These are phyloP conservation scores for Leishmania amazonensis DNA, from an alignment of 208 protist genomes.

Conservation along the genomic window DNA sequence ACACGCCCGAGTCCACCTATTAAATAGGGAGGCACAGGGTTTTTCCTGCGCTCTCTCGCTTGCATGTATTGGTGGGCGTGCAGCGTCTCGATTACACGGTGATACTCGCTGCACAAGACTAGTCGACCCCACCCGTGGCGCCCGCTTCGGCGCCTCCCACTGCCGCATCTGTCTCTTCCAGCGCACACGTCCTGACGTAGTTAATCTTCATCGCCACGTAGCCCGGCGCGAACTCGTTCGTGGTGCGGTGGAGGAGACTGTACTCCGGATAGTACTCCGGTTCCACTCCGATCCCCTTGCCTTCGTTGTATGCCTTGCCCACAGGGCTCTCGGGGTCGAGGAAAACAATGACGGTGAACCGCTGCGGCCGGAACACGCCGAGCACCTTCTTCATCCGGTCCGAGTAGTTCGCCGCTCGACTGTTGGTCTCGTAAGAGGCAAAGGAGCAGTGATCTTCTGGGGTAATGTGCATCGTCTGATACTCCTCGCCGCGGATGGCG, in stretches of 20 bases:
- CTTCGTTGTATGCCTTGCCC: conserved; percentile 62
- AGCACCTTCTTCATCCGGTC: conserved; percentile 67
- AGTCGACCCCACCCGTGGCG: not conserved
- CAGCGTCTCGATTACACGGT: not conserved
- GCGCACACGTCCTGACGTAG: conserved; percentile 51
- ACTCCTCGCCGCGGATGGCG: conserved; percentile 82
- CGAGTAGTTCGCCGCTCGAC: conserved; percentile 57
- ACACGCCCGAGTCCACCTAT: not conserved
- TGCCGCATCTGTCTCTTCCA: conserved; percentile 21
- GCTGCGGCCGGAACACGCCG: conserved; percentile 73
- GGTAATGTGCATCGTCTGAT: conserved; percentile 96
- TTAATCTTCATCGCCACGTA: conserved; percentile 89
- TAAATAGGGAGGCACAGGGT: too few relatives aligned
- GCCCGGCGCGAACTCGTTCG: conserved; percentile 83
- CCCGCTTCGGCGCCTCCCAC: not conserved
- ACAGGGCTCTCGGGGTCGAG: conserved; percentile 79
- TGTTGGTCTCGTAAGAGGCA: conserved; percentile 95
- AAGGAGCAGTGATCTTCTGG: conserved; percentile 94
- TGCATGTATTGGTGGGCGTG: not conserved
- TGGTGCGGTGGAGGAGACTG: conserved; percentile 63
- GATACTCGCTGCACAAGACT: not conserved
- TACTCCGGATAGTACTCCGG: conserved; percentile 79
- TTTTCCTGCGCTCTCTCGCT: not conserved
- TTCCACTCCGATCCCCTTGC: conserved; percentile 73
- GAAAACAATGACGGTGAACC: conserved; percentile 90